These are phyloP conservation scores for Cardiospermum halicacabum DNA, from an alignment of 345 rosid species.

Conservation along the genomic window DNA sequence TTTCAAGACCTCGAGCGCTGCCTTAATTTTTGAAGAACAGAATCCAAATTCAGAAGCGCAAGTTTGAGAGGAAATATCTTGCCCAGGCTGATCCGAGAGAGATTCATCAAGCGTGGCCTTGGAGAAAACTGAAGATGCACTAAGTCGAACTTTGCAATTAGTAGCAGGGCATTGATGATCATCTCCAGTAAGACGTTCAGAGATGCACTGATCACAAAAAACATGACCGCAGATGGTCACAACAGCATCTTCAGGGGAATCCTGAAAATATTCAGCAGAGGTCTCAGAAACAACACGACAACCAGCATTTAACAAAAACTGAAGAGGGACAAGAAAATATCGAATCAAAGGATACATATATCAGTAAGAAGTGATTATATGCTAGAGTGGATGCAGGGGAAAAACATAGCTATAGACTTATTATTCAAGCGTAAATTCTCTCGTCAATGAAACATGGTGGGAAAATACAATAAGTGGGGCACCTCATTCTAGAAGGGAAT, in stretches of 20 bases:
- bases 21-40: constrained; percentile 86
- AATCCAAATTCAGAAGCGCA: constrained; percentile 33
- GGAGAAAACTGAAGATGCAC: constrained; percentile 49
- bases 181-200: constrained; percentile 71
- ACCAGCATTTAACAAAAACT: not conserved
- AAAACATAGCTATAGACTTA: too few species aligned
- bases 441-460: not conserved
- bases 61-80: constrained; percentile 22
- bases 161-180: constrained; percentile 61
- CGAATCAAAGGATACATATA: not conserved
- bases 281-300: constrained; percentile 1
- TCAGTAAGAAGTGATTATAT: not conserved
- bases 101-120: constrained; percentile 35
- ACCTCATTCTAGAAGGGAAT: not conserved
- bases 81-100: constrained; percentile 34
- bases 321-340: not conserved
- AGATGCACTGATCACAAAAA: constrained; percentile 88
- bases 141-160: constrained; percentile 60
- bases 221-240: constrained; percentile 85
- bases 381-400: not conserved
- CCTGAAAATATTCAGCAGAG: constrained; percentile 39
- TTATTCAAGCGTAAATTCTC: too few species aligned
- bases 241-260: constrained; percentile 97
- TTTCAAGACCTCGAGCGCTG: constrained; percentile 73
- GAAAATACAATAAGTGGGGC: too few species aligned